These are phyloP conservation scores for Colletotrichum karsti DNA, from an alignment of 2,329 filamentous ascomycete species.

Conservation along the genomic window DNA sequence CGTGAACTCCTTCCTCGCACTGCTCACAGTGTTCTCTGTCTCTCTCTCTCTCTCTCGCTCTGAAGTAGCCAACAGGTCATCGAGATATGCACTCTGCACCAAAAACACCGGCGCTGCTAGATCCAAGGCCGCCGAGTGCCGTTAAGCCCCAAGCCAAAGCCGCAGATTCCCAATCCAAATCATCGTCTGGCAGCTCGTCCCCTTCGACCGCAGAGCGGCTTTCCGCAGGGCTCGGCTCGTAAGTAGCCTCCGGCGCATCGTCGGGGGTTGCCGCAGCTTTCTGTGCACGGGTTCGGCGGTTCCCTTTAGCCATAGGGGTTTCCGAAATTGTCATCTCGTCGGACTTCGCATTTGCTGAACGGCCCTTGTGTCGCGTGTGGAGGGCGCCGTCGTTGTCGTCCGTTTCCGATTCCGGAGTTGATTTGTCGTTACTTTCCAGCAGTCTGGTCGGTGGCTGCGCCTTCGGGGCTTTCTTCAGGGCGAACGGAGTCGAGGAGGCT, in stretches of 20 bases:
- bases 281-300: slow-evolving; percentile 34
- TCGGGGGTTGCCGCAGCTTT: slow-evolving; percentile 36
- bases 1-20: neutral
- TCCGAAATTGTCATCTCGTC: neutral
- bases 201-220: slow-evolving; percentile 43
- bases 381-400: neutral
- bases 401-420: slow-evolving; percentile 17
- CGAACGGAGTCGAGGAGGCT: slow-evolving; percentile 42
- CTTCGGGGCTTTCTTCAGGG: slow-evolving; percentile 18
- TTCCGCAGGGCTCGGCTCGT: slow-evolving; percentile 46
- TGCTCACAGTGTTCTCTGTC: neutral
- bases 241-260: slow-evolving; percentile 41
- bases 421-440: neutral
- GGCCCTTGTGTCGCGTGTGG: slow-evolving; percentile 9
- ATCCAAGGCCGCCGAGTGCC: slow-evolving; percentile 52
- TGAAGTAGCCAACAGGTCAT: slow-evolving; percentile 32
- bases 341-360: neutral
- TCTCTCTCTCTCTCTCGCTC: neutral
- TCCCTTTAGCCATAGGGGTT: slow-evolving; percentile 20
- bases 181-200: slow-evolving; percentile 48
- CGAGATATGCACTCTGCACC: slow-evolving; percentile 55
- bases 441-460: slow-evolving; percentile 13
- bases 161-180: slow-evolving; percentile 55
- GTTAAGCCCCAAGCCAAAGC: slow-evolving; percentile 56
- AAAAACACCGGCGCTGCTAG: slow-evolving; percentile 54